Evolutionary conservation across 192 early-diverging fungal species (phyloP).

Genomic region (Backusella mclennaniae): DNA sequence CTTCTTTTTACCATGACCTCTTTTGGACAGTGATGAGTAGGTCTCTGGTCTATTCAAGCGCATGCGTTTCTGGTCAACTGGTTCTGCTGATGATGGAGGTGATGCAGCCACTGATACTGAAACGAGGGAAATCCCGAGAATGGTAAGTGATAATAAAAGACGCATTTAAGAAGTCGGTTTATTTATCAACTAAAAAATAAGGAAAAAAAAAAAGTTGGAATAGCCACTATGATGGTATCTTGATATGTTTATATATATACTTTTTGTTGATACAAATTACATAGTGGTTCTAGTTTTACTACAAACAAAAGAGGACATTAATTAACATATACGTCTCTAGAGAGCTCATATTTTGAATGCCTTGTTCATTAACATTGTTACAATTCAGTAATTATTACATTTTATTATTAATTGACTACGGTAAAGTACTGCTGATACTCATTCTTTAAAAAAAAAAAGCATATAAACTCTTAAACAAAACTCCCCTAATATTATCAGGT

Average conservation of each 20-base stretch:
- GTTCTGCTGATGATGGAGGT: neutral
- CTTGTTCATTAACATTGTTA: neutral
- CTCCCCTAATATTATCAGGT: neutral
- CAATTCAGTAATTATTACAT: neutral
- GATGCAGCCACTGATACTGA: neutral
- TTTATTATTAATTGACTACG: neutral
- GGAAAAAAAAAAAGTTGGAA: neutral
- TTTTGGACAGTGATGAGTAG: neutral
- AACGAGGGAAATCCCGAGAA: neutral
- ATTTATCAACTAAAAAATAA: neutral
- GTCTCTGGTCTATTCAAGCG: neutral
- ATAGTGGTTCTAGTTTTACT: neutral
- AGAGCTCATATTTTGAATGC: neutral
- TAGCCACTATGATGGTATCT: neutral
- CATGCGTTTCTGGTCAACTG: neutral
- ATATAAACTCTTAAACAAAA: neutral
- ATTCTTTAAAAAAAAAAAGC: neutral
- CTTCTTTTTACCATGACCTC: neutral
- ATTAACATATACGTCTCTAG: neutral
- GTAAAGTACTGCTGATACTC: neutral
- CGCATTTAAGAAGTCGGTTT: neutral
- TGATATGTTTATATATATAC: neutral
- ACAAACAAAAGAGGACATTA: neutral
- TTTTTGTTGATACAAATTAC: neutral
- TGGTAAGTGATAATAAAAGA: neutral